These are phyloP conservation scores for Parafenestella ontariensis DNA, from an alignment of 2,329 filamentous ascomycete genomes.

Conservation along the genomic window DNA sequence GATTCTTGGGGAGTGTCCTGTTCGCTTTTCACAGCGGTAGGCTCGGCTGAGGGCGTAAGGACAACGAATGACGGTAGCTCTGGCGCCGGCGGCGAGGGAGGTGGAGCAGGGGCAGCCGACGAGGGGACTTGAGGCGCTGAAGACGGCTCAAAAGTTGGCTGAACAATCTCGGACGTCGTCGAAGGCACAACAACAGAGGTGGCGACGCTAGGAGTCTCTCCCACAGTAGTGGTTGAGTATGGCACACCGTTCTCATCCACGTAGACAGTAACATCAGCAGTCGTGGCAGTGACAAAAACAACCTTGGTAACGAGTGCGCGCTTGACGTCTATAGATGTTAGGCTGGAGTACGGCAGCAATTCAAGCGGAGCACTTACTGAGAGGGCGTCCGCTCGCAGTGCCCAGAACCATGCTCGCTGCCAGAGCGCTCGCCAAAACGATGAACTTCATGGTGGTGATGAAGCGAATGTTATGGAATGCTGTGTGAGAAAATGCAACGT, in stretches of 20 bases:
- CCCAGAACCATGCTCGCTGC: conserved; percentile 49
- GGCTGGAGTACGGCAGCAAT: not conserved
- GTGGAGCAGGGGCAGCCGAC: conserved; percentile 8
- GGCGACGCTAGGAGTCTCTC: conserved; percentile 9
- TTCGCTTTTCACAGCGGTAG: conserved; percentile 10
- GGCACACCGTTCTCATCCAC: conserved; percentile 41
- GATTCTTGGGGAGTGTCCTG: conserved; percentile 1
- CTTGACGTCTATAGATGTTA: conserved; percentile 35
- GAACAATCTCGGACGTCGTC: conserved; percentile 7
- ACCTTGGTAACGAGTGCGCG: conserved; percentile 43
- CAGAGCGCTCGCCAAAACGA: conserved; percentile 46
- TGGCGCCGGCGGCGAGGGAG: conserved; percentile 2
- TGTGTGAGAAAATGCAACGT: conserved; percentile 23
- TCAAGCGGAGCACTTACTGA: conserved; percentile 30
- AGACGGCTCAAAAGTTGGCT: conserved; percentile 11
- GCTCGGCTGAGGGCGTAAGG: conserved; percentile 11
- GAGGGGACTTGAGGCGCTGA: conserved; percentile 6
- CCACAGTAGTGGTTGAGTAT: conserved; percentile 33
- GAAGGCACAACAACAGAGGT: conserved; percentile 17
- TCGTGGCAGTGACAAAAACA: conserved; percentile 38
- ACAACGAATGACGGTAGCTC: conserved; percentile 12
- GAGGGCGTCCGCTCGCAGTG: conserved; percentile 54
- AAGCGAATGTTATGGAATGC: conserved; percentile 43
- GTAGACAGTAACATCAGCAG: conserved; percentile 41
- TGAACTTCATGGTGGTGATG: conserved; percentile 54